Evolutionary conservation across 495 filamentous ascomycete genomes (phyloP).

Genomic region (Sordaria brevicollis): DNA sequence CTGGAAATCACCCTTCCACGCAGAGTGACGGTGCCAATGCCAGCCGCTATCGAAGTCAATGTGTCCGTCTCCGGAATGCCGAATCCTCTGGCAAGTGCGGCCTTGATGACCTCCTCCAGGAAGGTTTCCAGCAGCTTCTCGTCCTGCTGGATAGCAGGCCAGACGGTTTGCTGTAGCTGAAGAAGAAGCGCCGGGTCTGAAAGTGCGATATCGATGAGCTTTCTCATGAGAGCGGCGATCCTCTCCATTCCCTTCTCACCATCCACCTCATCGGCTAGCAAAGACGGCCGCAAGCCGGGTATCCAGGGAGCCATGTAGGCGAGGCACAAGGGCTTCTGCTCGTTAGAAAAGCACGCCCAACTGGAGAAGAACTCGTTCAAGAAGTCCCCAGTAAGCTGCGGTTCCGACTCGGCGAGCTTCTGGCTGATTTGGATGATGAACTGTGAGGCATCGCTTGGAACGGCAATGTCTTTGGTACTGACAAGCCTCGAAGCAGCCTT

Average conservation of each 20-base stretch:
- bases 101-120: conserved; percentile 51
- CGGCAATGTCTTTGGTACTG: conserved; percentile 46
- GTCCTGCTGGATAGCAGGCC: conserved; percentile 51
- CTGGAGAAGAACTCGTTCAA: conserved; percentile 59
- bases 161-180: conserved; percentile 48
- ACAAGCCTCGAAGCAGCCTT: conserved; percentile 47
- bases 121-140: conserved; percentile 52
- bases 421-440: conserved; percentile 55
- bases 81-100: conserved; percentile 43
- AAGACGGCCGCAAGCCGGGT: conserved; percentile 42
- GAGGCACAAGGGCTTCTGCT: conserved; percentile 52
- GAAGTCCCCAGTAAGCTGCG: conserved; percentile 56
- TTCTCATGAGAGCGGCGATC: conserved; percentile 49
- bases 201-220: conserved; percentile 51
- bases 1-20: conserved; percentile 50
- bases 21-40: conserved; percentile 50
- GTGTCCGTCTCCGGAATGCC: conserved; percentile 48
- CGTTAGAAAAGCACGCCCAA: conserved; percentile 53
- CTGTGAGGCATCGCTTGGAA: conserved; percentile 50
- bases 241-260: conserved; percentile 52
- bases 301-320: conserved; percentile 61
- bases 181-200: conserved; percentile 45
- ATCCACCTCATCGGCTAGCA: conserved; percentile 46
- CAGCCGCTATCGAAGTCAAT: conserved; percentile 47
- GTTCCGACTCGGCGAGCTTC: conserved; percentile 48